Evolutionary conservation across 73 alveolate genomes (phyloP), one percentile per base, ranked within the genome.

Genomic region (Paramecium octaurelia): DNA sequence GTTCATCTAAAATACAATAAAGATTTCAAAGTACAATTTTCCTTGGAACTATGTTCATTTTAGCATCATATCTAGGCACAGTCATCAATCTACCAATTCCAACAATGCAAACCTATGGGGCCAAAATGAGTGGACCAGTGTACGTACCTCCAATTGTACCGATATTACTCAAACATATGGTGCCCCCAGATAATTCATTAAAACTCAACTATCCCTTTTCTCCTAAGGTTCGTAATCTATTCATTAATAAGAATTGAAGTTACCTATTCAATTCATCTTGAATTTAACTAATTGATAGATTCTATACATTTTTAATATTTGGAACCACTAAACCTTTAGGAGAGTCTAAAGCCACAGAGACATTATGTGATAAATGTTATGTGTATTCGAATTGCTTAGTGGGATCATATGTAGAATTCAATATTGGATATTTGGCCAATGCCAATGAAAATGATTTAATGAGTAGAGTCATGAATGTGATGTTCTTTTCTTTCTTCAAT

Each of bases 81-180:
- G 92, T 93, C 73, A 92, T 87, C 36, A 97, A 95, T 70, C 94
- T 96, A 6, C 99, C 99, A 42, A 97, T 92, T 8, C 98, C 99
- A 36, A 97, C 95, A 10, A 97, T 97, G 27, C 97, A 91, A 43
- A 89, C 96, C 42, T 96, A 93, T 8, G 99, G 99, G 44, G 98
- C 93, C 31, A 96, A 43, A 7, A 96, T 95, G n/a, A 96, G 85
- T 10, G 98, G 99, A 18, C 95, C 97, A 46, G 97, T 87, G 69
- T 96, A 96, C n/a, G 98, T 95, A 9, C 99, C 99, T 36, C 98
- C 99, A 34, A 97, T 83, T 44, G 95, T 69, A 18, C 97, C 99
- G 14, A 97, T 95, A 92, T 96, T 95, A 10, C 98, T 92, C n/a
- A 97, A 83, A 21, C 97, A 92, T 70, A 97, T 93, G 4, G 99